Conservation (phyloP, 1,284 basidiomycete genomes). For the Ustilago curta region DNA sequence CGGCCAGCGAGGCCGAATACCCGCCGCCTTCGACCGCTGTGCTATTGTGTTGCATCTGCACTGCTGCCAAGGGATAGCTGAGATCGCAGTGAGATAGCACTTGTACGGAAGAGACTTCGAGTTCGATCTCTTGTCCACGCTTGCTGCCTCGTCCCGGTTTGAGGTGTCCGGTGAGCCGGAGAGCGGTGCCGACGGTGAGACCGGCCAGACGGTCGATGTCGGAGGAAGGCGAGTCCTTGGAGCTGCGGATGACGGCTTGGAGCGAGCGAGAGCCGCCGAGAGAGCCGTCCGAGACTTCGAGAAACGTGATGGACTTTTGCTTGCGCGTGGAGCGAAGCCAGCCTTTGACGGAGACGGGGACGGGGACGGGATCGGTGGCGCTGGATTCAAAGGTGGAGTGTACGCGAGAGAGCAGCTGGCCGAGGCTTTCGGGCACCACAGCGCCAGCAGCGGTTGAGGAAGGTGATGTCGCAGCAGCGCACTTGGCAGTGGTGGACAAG, state of each 20-base stretch:
- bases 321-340: conserved; percentile 58
- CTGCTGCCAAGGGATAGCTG: conserved; percentile 37
- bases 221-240: conserved; percentile 9
- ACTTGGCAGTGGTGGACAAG: conserved; percentile 18
- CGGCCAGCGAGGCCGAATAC: conserved; percentile 30
- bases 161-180: conserved; percentile 47
- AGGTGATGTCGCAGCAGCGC: not conserved
- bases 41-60: conserved; percentile 34
- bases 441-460: not conserved
- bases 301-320: conserved; percentile 62
- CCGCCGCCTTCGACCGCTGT: conserved; percentile 12
- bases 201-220: conserved; percentile 33
- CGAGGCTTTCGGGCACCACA: conserved; percentile 30
- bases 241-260: conserved; percentile 56
- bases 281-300: conserved; percentile 62
- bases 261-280: conserved; percentile 51
- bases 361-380: conserved; percentile 2
- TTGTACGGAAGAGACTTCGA: conserved; percentile 32
- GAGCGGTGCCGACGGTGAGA: conserved; percentile 55
- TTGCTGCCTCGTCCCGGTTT: conserved; percentile 44
- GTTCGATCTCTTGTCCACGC: conserved; percentile 54
- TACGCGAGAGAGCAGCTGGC: conserved; percentile 18
- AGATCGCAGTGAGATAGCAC: conserved; percentile 49
- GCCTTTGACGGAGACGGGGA: conserved; percentile 33
- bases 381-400: conserved; percentile 7